phyloP scores from a whole-genome alignment of 352 stramenopile genomes.

The Globisporangium parvum region DNA sequence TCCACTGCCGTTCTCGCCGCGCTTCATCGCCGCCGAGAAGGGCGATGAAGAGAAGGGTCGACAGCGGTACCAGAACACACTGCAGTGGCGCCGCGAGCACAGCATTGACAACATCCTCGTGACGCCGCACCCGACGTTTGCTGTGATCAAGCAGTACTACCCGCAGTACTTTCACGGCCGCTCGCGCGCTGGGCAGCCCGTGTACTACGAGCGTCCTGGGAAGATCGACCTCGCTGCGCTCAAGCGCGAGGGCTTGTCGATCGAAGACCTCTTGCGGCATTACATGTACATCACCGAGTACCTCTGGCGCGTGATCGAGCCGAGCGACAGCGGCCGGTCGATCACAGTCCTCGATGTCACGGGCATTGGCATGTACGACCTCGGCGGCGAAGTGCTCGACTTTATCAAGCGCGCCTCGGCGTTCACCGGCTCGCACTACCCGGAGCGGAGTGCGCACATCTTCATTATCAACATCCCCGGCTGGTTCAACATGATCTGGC shows the following conservation, averaged over 20 bases:
- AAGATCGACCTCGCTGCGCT: constrained; percentile 85
- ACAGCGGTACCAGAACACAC: constrained; percentile 63
- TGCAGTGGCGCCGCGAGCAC: constrained; percentile 85
- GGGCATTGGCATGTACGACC: constrained; percentile 85
- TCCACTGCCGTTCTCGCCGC: constrained; percentile 64
- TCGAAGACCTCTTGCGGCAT: constrained; percentile 83
- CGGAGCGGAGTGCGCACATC: constrained; percentile 90
- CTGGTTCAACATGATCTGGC: constrained; percentile 94
- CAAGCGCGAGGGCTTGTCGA: constrained; percentile 81
- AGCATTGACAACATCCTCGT: constrained; percentile 86
- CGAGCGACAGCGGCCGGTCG: constrained; percentile 57
- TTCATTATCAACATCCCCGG: constrained; percentile 94
- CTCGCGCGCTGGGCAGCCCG: constrained; percentile 61
- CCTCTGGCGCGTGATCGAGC: constrained; percentile 80
- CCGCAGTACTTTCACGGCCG: constrained; percentile 88
- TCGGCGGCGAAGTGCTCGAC: constrained; percentile 82
- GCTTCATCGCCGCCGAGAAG: constrained; percentile 83
- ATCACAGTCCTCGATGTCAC: constrained; percentile 83
- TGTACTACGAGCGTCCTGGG: constrained; percentile 83
- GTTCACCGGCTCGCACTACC: constrained; percentile 91
- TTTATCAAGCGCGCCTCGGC: constrained; percentile 84
- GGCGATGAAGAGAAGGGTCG: constrained; percentile 76
- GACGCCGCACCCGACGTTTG: constrained; percentile 70
- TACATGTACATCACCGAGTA: constrained; percentile 94
- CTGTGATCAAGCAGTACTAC: constrained; percentile 90